Base-by-base conservation (phyloP, 306 rosid genomes). In the Oxytropis ochrocephala region DNA sequence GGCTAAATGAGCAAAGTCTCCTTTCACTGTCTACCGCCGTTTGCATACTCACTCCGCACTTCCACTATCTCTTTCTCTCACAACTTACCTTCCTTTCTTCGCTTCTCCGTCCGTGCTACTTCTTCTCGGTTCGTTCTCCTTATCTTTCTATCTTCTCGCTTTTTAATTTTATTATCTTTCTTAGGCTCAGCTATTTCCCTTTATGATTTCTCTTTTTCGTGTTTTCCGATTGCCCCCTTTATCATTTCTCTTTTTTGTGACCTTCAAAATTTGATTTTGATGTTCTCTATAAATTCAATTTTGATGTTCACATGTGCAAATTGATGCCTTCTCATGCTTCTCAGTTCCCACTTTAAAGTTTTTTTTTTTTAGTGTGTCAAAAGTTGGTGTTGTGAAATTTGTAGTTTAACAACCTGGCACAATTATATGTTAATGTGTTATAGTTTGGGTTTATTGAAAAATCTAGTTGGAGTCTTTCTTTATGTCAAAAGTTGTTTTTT, bases 1-100 rank as follows among this genome's bases (percentile, higher is more conserved):
- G n/a, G n/a, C n/a, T 76, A 76, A 77, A 81, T 81, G 85, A 77
- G 10, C 67, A 59, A 0, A 77, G 51, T 81, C 76, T 68, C 49
- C 1, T 11, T 27, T 8, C 75, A 10, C 39, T 63, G 63, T 63
- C 70, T 81, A 0, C 47, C 50, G 53, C 67, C 80, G 17, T 56
- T 72, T 55, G 9, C 50, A n/a, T 59, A 50, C 67, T 73, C 80
- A 7, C 50, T 51, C 18, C 32, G n/a, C n/a, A 18, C 79, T 36
- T 41, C 14, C n/a, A 18, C 79, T 36, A 33, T 69, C 79, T 54
- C 64, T 16, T 17, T 69, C 29, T 68, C 84, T 4, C 11, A 18
- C 3, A 8, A 72, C 13, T 48, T 57, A 5, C 69, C 19, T 8
- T 27, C 80, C n/a, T 43, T 39, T 46, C 73, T 70, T 58, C 61